Evolutionary conservation across 2,329 filamentous ascomycete species (phyloP), one percentile per base, ranked within the genome.

Genomic region (Fusarium sp.): DNA sequence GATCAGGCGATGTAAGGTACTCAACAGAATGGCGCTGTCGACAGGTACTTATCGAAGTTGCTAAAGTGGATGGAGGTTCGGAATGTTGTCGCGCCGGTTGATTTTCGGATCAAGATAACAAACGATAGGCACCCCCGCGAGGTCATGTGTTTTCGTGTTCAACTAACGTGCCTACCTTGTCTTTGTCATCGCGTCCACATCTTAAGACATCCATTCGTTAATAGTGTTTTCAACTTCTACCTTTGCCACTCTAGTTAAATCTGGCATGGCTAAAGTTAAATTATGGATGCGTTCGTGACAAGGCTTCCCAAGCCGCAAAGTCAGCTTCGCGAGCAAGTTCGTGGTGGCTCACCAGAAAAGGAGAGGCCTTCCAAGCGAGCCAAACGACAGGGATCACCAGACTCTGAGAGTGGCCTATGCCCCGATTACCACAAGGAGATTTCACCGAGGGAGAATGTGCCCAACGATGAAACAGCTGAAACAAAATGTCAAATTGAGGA

Each of bases 91-190:
- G 72, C 75, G 72, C 74, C 76, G 76, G 76, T 31, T 73, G 67
- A 76, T 72, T 68, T 9, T 76, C 76, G 76, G 76, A 29, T 39
- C 42, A 61, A 50, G 22, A 45, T 27, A 57, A 38, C 4, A 42
- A 17, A 7, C 27, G 13, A 65, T 53, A 36, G 50, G 53, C 41
- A 42, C 54, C 45, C 22, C 27, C 41, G 59, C 68, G 64, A 31
- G 70, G 77, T 83, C 82, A 83, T 78, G 76, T 83, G 82, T 82
- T 77, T 77, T 81, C 82, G 82, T 78, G 82, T 80, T 73, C 50
- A 59, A 49, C 60, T 61, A 47, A 62, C 65, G 68, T 75, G 59
- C 64, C 56, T 14, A 27, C 35, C 54, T 54, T 73, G 53, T 46
- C 64, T 65, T 57, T 41, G 35, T 53, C 41, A 45, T 68, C 75